Evolutionary conservation across 192 early-diverging fungal species (phyloP).

Genomic region (Mortierella alpina): DNA sequence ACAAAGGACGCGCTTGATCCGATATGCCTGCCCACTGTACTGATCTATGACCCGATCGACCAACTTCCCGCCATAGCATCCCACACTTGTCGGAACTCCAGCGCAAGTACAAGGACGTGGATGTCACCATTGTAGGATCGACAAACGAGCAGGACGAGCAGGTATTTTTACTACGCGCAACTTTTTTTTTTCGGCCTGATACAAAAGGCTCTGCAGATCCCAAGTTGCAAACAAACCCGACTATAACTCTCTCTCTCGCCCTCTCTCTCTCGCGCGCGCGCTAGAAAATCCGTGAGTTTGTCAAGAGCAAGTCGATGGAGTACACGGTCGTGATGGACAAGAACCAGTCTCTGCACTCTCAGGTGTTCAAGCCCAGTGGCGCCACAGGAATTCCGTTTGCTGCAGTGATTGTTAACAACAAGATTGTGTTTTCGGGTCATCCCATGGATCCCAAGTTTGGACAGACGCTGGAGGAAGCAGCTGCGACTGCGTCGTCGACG

Average conservation of each 20-base stretch:
- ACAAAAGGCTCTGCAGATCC: neutral
- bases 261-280: neutral
- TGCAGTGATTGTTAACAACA: conserved; percentile 58
- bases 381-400: conserved; percentile 66
- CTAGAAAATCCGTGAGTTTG: conserved; percentile 62
- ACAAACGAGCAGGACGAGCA: conserved; percentile 64
- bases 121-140: conserved; percentile 61
- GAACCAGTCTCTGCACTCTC: conserved; percentile 35
- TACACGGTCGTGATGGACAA: conserved; percentile 66
- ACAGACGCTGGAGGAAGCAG: conserved; percentile 27
- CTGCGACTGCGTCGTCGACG: conserved; percentile 42
- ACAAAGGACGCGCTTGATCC: too few relatives aligned
- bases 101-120: conserved; percentile 58
- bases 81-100: conserved; percentile 61
- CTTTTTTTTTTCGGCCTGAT: neutral
- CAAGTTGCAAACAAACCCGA: neutral
- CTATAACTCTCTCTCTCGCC: neutral
- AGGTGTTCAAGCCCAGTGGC: conserved; percentile 56
- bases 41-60: too few relatives aligned
- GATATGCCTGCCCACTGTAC: too few relatives aligned
- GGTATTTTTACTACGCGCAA: too few relatives aligned
- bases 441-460: conserved; percentile 61
- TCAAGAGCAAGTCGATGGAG: conserved; percentile 59
- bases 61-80: conserved; percentile 40
- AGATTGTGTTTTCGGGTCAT: conserved; percentile 62